Conservation (phyloP, 805 yeast genomes). For the Nakazawaea laoshanensis region DNA sequence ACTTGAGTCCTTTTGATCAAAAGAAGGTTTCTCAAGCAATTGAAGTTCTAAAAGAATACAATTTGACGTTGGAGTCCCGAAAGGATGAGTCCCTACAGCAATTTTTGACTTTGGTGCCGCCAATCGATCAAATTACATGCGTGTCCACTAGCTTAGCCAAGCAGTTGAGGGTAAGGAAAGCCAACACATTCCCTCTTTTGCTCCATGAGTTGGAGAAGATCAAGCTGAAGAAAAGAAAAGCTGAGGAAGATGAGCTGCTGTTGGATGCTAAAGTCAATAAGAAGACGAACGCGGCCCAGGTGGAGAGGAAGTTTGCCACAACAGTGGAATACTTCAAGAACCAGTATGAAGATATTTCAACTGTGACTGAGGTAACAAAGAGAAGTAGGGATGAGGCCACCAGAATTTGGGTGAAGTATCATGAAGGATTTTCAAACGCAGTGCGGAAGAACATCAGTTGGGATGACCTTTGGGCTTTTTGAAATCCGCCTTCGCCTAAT, state of each 20-base stretch:
- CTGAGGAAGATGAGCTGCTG: slow-evolving; percentile 7
- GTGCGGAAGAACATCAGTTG: slow-evolving; percentile 79
- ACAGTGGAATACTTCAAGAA: slow-evolving; percentile 32
- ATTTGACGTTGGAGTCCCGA: slow-evolving; percentile 27
- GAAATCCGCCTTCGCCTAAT: too few species aligned
- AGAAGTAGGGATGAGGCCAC: slow-evolving; percentile 16
- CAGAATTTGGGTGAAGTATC: slow-evolving; percentile 79
- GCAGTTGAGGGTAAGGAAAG: slow-evolving; percentile 1
- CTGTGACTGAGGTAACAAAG: slow-evolving; percentile 10
- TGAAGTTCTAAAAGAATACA: slow-evolving; percentile 27
- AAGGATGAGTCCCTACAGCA: slow-evolving; percentile 17
- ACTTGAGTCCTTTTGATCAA: slow-evolving; percentile 22
- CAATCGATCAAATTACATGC: slow-evolving; percentile 6
- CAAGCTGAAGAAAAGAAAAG: slow-evolving; percentile 14
- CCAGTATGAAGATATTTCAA: slow-evolving; percentile 26
- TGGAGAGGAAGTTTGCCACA: slow-evolving; percentile 12
- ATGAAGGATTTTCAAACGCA: slow-evolving; percentile 89
- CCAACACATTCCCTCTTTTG: slow-evolving; percentile 15
- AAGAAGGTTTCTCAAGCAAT: slow-evolving; percentile 27
- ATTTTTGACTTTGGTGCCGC: slow-evolving; percentile 5
- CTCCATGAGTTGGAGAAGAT: slow-evolving; percentile 19
- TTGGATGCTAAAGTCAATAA: slow-evolving; percentile 7
- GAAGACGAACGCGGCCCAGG: slow-evolving; percentile 1
- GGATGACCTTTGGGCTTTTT: slow-evolving; percentile 49
- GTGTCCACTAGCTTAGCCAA: slow-evolving; percentile 13